phyloP scores from a whole-genome alignment of 2,329 filamentous ascomycete species.

The Fusarium sp. region DNA sequence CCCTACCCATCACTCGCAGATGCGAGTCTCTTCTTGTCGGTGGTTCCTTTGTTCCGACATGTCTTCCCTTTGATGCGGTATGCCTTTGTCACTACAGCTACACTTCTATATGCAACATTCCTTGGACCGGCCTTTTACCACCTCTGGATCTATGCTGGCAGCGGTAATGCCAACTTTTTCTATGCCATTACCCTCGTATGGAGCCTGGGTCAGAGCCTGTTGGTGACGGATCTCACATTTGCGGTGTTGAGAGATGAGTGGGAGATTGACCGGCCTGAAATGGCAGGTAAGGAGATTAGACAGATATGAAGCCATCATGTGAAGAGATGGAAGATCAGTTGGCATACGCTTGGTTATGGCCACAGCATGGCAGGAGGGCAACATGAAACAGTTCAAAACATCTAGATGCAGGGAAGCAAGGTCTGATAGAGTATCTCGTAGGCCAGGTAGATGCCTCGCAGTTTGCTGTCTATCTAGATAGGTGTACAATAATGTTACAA shows the following conservation, averaged over 20 bases:
- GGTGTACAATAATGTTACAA: slow-evolving; percentile 36
- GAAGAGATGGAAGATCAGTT: slow-evolving; percentile 7
- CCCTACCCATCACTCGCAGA: slow-evolving; percentile 95
- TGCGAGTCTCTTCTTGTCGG: slow-evolving; percentile 82
- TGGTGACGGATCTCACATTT: slow-evolving; percentile 89
- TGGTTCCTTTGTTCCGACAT: slow-evolving; percentile 88
- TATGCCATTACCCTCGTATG: slow-evolving; percentile 99
- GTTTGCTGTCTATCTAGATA: slow-evolving; percentile 21
- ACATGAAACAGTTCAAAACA: slow-evolving; percentile 15
- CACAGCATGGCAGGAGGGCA: background rate
- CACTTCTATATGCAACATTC: slow-evolving; percentile 85
- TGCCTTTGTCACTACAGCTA: slow-evolving; percentile 84
- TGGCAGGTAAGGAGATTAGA: slow-evolving; percentile 85
- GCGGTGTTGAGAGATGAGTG: slow-evolving; percentile 91
- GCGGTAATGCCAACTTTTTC: slow-evolving; percentile 98
- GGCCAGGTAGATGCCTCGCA: background rate
- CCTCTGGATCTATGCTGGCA: slow-evolving; percentile 97
- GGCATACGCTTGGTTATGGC: background rate
- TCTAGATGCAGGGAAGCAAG: slow-evolving; percentile 19
- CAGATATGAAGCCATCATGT: slow-evolving; percentile 69
- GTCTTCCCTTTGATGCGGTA: slow-evolving; percentile 94
- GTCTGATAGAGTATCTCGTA: slow-evolving; percentile 21
- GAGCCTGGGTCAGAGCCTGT: slow-evolving; percentile 86
- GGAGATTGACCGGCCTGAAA: slow-evolving; percentile 90
- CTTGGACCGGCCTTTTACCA: slow-evolving; percentile 96